Base-by-base conservation (phyloP, 2,329 filamentous ascomycete species). In the Elsinoe ampelina region DNA sequence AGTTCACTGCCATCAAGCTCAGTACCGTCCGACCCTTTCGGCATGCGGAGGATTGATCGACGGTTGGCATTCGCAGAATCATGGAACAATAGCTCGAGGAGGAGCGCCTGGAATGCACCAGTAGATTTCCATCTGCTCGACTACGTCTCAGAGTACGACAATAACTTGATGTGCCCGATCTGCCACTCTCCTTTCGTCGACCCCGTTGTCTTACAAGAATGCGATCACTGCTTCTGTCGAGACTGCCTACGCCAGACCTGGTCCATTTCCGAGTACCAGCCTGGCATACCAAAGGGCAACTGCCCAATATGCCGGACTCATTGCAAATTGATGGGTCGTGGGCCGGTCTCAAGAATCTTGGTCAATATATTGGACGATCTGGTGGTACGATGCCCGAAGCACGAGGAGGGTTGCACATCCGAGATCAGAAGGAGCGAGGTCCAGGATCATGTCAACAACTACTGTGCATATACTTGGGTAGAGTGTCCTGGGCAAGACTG, bases 221-320 rank as follows among this genome's bases (percentile, higher is more conserved):
- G 82, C 68, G 80, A 84, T 61, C 82, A 85, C 69, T 78, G 80
- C 61, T 85, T 85, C 70, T 85, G 82, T 68, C 71, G 75, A 55
- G 74, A 77, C 20, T 85, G 82, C 63, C 72, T 85, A 58, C 74
- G 73, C 52, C 71, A 73, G 43, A 74, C 74, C 12, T 76, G 77
- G 64, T 71, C 66, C 36, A 69, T 64, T 20, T 67, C 69, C 43
- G 64, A 66, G 48, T 68, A 69, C 58, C 65, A 60, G 7, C 64
- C 67, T 7, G 63, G 64, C 1, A 67, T 64, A 5, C 65, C 65
- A 3, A 63, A 63, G 57, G 68, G 67, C 20, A 66, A 72, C 48
- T 84, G 81, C 69, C 81, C 81, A 47, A 77, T 77, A 3, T 84
- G 81, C 65, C 78, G 81, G 38, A 73, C 74, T 41, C 64, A 64